These are phyloP conservation scores for Coniochaeta sp. DNA, from an alignment of 2,329 filamentous ascomycete species.

Conservation along the genomic window DNA sequence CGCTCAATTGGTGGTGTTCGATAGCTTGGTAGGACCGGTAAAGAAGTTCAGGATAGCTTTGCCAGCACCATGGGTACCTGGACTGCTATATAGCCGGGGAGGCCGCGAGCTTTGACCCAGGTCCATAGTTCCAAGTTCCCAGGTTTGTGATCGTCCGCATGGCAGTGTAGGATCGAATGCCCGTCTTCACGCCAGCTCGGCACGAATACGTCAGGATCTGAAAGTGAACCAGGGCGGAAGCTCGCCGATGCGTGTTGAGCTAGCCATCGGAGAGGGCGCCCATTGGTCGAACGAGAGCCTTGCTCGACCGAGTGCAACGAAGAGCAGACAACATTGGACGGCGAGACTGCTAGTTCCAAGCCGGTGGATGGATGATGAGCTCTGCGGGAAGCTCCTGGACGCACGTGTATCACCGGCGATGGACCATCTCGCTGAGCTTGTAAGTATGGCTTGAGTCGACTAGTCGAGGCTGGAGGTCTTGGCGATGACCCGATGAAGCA, in stretches of 20 bases:
- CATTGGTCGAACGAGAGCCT: not conserved
- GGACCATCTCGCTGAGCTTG: not conserved
- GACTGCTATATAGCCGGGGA: not conserved
- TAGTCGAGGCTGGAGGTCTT: not conserved
- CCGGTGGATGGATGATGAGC: not conserved
- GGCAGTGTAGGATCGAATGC: not conserved
- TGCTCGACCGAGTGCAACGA: not conserved
- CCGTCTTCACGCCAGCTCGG: not conserved
- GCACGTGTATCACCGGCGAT: not conserved
- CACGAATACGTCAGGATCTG: not conserved
- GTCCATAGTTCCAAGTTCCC: not conserved
- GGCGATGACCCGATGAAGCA: not conserved
- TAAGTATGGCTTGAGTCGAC: not conserved
- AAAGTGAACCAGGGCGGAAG: not conserved
- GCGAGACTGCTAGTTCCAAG: not conserved
- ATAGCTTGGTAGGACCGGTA: not conserved
- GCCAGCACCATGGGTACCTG: not conserved
- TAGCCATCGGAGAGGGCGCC: not conserved
- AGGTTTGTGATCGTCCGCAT: not conserved
- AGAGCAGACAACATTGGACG: not conserved
- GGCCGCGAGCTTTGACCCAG: not conserved
- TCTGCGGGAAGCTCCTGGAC: not conserved
- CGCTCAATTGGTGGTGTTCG: not conserved
- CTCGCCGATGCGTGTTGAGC: not conserved
- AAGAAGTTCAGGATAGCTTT: not conserved